Evolutionary conservation across 108 stramenopile species (phyloP).

Genomic region (Heterococcus sp.): DNA sequence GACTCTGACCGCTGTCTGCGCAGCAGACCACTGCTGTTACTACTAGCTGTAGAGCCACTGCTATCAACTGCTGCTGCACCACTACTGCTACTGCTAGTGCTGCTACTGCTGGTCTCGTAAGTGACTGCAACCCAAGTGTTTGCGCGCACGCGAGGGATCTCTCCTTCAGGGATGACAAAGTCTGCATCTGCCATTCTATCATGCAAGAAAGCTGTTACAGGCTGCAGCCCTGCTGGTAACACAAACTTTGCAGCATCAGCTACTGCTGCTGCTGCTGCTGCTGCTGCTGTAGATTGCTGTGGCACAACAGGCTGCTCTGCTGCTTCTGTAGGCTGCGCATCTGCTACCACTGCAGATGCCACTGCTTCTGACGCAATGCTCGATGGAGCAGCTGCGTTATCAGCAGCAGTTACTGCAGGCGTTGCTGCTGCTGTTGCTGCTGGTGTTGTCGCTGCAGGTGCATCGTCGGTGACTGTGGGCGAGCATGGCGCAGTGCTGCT

Average conservation of each 20-base stretch:
- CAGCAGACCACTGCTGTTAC: background rate
- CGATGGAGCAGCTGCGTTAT: background rate
- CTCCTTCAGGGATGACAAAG: background rate
- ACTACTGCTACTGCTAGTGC: background rate
- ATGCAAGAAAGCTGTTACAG: background rate
- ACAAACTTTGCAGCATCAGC: too few species aligned
- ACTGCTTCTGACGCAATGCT: background rate
- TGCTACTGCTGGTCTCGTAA: background rate
- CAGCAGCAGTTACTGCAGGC: background rate
- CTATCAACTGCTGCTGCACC: background rate
- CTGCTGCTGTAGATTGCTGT: too few species aligned
- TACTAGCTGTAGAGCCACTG: slow-evolving; percentile 1
- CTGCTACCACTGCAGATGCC: background rate
- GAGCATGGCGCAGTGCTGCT: too few species aligned
- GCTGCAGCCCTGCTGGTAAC: background rate
- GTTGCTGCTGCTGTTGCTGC: background rate
- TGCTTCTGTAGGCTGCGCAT: background rate
- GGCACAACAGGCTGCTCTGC: too few species aligned
- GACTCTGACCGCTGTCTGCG: background rate
- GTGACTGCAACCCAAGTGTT: background rate
- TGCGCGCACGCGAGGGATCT: background rate
- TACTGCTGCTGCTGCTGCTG: background rate
- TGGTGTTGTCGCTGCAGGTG: background rate
- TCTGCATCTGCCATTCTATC: background rate
- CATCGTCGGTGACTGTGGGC: too few species aligned